Evolutionary conservation across 1,284 basidiomycete genomes (phyloP).

Genomic region (Ceratobasidium sp.): DNA sequence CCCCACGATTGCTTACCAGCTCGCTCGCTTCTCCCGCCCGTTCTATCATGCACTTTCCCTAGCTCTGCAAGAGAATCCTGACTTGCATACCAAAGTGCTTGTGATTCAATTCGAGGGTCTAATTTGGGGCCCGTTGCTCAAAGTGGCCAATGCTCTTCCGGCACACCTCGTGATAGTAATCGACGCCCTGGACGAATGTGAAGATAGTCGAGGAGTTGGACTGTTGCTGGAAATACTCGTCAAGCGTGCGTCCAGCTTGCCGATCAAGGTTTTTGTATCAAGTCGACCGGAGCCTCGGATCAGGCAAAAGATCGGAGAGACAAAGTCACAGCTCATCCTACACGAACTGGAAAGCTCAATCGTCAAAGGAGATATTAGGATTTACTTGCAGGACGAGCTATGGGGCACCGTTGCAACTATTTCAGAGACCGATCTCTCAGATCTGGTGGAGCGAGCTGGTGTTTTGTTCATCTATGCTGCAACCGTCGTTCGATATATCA

Average conservation of each 20-base stretch:
- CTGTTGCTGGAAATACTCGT: not conserved
- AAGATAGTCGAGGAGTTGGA: not conserved
- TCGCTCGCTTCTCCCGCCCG: constrained; percentile 10
- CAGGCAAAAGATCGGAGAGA: too few species aligned
- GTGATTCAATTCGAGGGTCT: constrained; percentile 19
- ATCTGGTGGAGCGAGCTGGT: too few species aligned
- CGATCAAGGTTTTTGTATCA: constrained; percentile 28
- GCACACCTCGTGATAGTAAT: constrained; percentile 13
- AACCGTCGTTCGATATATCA: too few species aligned
- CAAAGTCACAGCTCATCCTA: too few species aligned
- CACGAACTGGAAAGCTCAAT: too few species aligned
- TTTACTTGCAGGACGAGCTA: too few species aligned
- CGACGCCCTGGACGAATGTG: constrained; percentile 37
- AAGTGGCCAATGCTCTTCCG: not conserved
- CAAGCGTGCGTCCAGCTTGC: not conserved
- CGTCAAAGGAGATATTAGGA: too few species aligned
- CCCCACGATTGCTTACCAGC: constrained; percentile 32
- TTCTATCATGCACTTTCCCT: not conserved
- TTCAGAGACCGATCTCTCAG: too few species aligned
- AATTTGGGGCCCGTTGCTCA: constrained; percentile 3
- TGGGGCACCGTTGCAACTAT: too few species aligned
- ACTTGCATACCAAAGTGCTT: not conserved
- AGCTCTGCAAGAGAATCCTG: not conserved
- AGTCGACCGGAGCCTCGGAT: constrained; percentile 34
- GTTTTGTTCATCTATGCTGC: too few species aligned